These are phyloP conservation scores for Penicillium soppii DNA, from an alignment of 495 filamentous ascomycete genomes.

Conservation along the genomic window DNA sequence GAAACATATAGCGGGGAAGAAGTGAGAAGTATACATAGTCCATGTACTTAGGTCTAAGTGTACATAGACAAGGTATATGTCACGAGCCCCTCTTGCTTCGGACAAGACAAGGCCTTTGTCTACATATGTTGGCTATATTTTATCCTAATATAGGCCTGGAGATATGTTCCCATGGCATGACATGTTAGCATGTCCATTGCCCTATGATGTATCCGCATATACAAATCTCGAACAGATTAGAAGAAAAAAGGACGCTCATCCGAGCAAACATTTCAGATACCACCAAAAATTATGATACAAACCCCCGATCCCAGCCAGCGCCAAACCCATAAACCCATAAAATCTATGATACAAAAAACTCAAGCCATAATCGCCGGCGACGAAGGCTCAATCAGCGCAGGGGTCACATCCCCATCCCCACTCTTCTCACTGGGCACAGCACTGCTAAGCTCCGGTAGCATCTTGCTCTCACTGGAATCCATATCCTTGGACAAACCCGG, in stretches of 20 bases:
- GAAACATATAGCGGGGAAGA: background rate
- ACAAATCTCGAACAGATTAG: too few species aligned
- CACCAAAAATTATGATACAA: too few species aligned
- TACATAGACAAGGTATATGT: constrained; percentile 5
- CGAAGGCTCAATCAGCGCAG: constrained; percentile 44
- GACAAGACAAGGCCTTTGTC: background rate
- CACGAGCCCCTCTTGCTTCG: constrained; percentile 4
- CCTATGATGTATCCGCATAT: too few species aligned
- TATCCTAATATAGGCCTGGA: background rate
- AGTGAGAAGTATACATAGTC: too few species aligned
- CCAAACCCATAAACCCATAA: background rate
- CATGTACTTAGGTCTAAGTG: too few species aligned
- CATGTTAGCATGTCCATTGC: too few species aligned
- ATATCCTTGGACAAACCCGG: constrained; percentile 51
- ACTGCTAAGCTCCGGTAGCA: constrained; percentile 19
- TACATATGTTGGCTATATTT: too few species aligned
- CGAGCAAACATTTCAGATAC: too few species aligned
- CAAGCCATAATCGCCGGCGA: constrained; percentile 46
- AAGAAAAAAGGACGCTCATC: too few species aligned
- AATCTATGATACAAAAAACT: constrained; percentile 27
- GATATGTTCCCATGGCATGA: too few species aligned
- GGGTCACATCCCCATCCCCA: constrained; percentile 51
- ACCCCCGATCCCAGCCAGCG: too few species aligned
- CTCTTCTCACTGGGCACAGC: constrained; percentile 66
- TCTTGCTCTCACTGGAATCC: constrained; percentile 38